Conservation (phyloP, 164 flowering plant species). For the Stephania yunnanensis region DNA sequence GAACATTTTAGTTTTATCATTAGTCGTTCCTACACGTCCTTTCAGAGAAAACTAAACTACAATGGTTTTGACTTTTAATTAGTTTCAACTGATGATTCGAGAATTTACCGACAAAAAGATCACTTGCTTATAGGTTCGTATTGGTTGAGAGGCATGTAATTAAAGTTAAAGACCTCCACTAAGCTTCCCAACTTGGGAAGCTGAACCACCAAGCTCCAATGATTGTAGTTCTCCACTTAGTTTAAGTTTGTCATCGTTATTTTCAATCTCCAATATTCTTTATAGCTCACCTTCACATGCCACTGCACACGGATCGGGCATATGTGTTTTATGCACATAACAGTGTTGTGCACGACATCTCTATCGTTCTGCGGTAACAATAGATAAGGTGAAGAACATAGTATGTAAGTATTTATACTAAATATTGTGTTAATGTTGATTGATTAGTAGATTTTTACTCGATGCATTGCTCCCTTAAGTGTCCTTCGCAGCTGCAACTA, state of each 20-base stretch:
- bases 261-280: conserved; percentile 67
- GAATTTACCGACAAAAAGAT: not conserved
- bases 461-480: conserved; percentile 34
- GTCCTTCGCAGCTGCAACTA: conserved; percentile 61
- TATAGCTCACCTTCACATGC: conserved; percentile 74
- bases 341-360: conserved; percentile 22
- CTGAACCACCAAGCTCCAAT: conserved; percentile 63
- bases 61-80: not conserved
- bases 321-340: conserved; percentile 62
- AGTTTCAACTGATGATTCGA: not conserved
- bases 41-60: not conserved
- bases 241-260: conserved; percentile 58
- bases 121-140: conserved; percentile 49
- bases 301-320: conserved; percentile 79
- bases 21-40: no score
- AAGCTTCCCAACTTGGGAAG: conserved; percentile 65
- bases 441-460: conserved; percentile 23
- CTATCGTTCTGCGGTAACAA: conserved; percentile 21
- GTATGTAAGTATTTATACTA: no score
- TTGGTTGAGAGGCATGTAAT: conserved; percentile 48
- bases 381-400: not conserved
- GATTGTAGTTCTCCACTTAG: conserved; percentile 42
- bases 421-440: not conserved
- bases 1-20: not conserved
- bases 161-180: conserved; percentile 66